Percentiles rank a stretch among this genome's conserved stretches.
These are phyloP conservation scores for Coemansia sp. DNA, from an alignment of 192 early-diverging fungal genomes.

Conservation along the genomic window DNA sequence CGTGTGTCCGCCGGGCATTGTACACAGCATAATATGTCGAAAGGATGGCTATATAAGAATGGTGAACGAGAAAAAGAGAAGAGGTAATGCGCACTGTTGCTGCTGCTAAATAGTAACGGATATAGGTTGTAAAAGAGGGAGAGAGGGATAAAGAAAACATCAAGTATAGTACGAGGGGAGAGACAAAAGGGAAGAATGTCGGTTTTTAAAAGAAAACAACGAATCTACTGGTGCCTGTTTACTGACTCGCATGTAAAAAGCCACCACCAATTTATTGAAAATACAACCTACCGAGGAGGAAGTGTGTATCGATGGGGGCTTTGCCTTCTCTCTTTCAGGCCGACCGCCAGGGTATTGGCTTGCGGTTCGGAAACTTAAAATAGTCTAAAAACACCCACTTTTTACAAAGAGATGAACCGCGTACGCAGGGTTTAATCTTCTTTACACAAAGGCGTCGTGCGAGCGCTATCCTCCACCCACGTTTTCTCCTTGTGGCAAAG, in stretches of 20 bases:
- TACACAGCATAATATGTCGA: constrained; percentile 14
- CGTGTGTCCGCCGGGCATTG: constrained; percentile 38
- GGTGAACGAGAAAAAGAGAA: neutral
- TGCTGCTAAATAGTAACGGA: too few relatives aligned
- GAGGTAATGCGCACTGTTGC: neutral
- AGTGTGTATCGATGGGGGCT: too few relatives aligned
- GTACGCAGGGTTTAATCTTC: neutral
- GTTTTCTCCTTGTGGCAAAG: constrained; percentile 10
- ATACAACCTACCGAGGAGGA: too few relatives aligned
- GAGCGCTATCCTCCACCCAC: neutral
- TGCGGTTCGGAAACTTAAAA: neutral
- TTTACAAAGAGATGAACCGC: neutral
- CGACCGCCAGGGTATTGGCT: neutral
- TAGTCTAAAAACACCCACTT: neutral
- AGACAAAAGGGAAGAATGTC: too few relatives aligned
- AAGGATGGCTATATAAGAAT: neutral
- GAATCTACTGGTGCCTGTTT: too few relatives aligned
- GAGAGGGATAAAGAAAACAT: too few relatives aligned
- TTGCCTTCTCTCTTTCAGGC: neutral
- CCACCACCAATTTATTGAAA: too few relatives aligned
- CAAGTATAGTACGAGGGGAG: too few relatives aligned
- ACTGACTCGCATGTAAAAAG: too few relatives aligned
- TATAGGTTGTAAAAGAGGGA: too few relatives aligned
- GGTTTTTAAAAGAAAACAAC: too few relatives aligned
- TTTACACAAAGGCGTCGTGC: neutral